Percentiles rank a stretch among this genome's conserved stretches.
These are phyloP conservation scores for Ogataea pignaliae DNA, from an alignment of 805 yeast species.

Conservation along the genomic window DNA sequence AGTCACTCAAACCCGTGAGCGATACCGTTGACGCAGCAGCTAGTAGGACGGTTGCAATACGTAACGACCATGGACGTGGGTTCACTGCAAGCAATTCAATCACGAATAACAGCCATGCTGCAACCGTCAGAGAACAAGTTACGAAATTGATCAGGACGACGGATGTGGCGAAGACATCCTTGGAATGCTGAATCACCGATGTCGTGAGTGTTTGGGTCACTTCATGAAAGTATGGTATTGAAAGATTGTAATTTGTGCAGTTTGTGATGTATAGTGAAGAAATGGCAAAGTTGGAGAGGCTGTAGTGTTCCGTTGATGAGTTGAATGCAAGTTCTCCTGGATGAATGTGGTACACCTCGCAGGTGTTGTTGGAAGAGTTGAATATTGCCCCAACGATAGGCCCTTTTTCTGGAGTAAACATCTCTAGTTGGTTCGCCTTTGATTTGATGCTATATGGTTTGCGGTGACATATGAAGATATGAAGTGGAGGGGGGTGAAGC, in stretches of 20 bases:
- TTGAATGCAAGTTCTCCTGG: neutral
- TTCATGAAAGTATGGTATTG: neutral
- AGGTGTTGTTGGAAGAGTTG: neutral
- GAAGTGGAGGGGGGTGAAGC: too few relatives aligned
- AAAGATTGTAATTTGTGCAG: neutral
- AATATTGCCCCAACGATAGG: too few relatives aligned
- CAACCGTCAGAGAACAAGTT: constrained; percentile 50
- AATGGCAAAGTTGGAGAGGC: neutral
- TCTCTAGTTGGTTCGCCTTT: too few relatives aligned
- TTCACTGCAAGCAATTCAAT: constrained; percentile 51
- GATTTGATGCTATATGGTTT: too few relatives aligned
- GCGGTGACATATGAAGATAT: too few relatives aligned
- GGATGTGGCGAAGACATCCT: constrained; percentile 35
- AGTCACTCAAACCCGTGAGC: constrained; percentile 40
- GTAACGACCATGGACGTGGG: constrained; percentile 54
- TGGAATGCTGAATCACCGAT: constrained; percentile 5
- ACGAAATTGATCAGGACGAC: constrained; percentile 45
- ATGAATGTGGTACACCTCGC: neutral
- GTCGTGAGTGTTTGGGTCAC: neutral
- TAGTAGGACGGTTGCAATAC: constrained; percentile 51
- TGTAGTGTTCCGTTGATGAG: neutral
- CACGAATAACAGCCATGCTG: constrained; percentile 68
- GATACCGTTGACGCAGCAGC: constrained; percentile 52
- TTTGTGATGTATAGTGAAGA: neutral
- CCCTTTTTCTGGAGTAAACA: too few relatives aligned